Percentiles rank a stretch among this genome's conserved stretches.
Evolutionary conservation across 345 rosid species (phyloP).

Genomic region (Noccaea bulbosa): DNA sequence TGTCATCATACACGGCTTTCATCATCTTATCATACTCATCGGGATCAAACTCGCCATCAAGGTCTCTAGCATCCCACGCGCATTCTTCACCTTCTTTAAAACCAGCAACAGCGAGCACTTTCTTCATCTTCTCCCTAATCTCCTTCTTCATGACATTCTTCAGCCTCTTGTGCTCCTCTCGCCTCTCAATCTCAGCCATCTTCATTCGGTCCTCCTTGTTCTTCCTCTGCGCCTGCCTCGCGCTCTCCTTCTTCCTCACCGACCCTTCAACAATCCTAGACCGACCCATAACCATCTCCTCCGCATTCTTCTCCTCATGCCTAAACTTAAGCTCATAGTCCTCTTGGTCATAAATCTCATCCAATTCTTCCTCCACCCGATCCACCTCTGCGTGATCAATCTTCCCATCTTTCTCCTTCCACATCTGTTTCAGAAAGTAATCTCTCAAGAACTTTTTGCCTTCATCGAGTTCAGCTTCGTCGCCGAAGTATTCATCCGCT

Average conservation of each 20-base stretch:
- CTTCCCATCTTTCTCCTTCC: constrained; percentile 61
- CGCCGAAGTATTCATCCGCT: constrained; percentile 67
- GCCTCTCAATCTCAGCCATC: constrained; percentile 67
- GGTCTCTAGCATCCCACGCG: constrained; percentile 43
- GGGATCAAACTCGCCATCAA: constrained; percentile 86
- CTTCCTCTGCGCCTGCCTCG: constrained; percentile 76
- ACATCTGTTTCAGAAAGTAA: constrained; percentile 69
- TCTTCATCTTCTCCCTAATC: constrained; percentile 73
- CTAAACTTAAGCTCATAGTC: constrained; percentile 65
- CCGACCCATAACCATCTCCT: constrained; percentile 71
- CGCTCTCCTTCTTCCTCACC: constrained; percentile 75
- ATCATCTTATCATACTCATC: constrained; percentile 78
- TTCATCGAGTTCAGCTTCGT: constrained; percentile 55
- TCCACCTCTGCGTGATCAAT: constrained; percentile 55
- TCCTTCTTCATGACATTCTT: constrained; percentile 93
- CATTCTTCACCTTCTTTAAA: constrained; percentile 56
- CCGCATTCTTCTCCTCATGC: constrained; percentile 71
- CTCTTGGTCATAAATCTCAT: constrained; percentile 65
- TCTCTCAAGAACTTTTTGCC: constrained; percentile 63
- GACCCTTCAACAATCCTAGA: constrained; percentile 78
- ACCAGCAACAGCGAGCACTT: constrained; percentile 72
- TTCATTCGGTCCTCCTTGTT: constrained; percentile 73
- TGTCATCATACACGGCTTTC: constrained; percentile 65
- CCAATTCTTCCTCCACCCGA: constrained; percentile 55
- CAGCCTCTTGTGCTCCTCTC: constrained; percentile 82